Conservation (phyloP, 805 yeast species). For the Wickerhamomyces hampshirensis region DNA sequence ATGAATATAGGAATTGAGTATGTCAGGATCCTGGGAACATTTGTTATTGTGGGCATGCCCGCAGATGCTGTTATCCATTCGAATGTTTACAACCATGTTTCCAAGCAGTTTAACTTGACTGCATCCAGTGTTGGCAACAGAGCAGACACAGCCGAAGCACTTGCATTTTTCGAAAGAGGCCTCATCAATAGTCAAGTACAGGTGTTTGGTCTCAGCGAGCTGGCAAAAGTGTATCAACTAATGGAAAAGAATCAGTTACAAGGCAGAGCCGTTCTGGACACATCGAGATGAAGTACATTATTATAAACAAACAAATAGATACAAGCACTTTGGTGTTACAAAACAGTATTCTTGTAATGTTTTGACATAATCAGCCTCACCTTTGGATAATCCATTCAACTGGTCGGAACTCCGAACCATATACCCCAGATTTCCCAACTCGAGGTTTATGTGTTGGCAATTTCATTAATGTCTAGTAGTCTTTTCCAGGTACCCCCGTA, state of each 20-base stretch:
- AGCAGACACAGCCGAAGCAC: constrained; percentile 48
- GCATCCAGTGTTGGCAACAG: constrained; percentile 27
- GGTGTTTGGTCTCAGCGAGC: constrained; percentile 48
- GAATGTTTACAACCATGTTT: constrained; percentile 41
- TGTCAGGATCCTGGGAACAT: constrained; percentile 55
- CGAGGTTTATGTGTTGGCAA: too few species aligned
- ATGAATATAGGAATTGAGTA: constrained; percentile 44
- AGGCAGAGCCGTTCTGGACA: constrained; percentile 85
- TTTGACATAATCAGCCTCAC: too few species aligned
- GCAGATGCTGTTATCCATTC: constrained; percentile 42
- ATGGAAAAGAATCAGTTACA: constrained; percentile 50
- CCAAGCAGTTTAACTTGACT: constrained; percentile 38
- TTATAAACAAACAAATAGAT: not conserved
- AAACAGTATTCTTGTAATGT: too few species aligned
- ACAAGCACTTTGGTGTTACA: not conserved
- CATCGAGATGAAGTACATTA: constrained; percentile 38
- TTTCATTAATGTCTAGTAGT: too few species aligned
- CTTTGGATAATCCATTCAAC: too few species aligned
- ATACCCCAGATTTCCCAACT: too few species aligned
- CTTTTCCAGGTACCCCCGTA: too few species aligned
- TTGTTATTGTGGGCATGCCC: constrained; percentile 58
- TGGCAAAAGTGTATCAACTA: constrained; percentile 44
- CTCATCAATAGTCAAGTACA: constrained; percentile 55
- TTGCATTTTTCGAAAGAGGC: constrained; percentile 64
- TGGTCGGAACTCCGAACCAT: too few species aligned